A percentile compares a stretch with the other conserved stretches of the same genome.
Evolutionary conservation across 2,329 filamentous ascomycete species (phyloP).

Genomic region (Didymella keratinophila): DNA sequence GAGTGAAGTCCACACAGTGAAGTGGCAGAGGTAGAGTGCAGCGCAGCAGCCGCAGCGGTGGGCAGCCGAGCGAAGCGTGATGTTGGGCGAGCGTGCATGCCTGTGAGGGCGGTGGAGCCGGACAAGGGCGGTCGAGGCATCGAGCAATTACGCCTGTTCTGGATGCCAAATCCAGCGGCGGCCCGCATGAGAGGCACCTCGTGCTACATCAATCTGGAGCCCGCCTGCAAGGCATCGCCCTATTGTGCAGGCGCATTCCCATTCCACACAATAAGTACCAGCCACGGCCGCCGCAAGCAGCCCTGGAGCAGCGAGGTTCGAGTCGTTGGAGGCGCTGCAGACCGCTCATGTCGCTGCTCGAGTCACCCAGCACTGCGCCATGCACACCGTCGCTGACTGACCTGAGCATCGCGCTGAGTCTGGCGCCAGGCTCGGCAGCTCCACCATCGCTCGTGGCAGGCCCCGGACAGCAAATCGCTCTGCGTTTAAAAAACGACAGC

Average conservation of each 20-base stretch:
- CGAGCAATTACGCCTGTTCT: slow-evolving; percentile 33
- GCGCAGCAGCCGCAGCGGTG: slow-evolving; percentile 10
- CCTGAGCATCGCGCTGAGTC: slow-evolving; percentile 33
- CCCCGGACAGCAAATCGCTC: slow-evolving; percentile 38
- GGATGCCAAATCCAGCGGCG: slow-evolving; percentile 27
- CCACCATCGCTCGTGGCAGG: slow-evolving; percentile 41
- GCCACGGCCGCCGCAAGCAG: slow-evolving; percentile 18
- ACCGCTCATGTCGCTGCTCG: slow-evolving; percentile 19
- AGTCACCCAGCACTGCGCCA: slow-evolving; percentile 26
- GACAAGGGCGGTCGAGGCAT: slow-evolving; percentile 49
- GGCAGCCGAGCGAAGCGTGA: slow-evolving; percentile 27
- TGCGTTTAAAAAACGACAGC: slow-evolving; percentile 45
- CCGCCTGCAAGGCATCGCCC: slow-evolving; percentile 43
- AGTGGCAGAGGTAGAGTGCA: not conserved
- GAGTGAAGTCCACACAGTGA: not conserved
- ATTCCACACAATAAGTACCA: slow-evolving; percentile 30
- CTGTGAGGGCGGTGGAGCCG: slow-evolving; percentile 42
- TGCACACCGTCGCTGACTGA: slow-evolving; percentile 36
- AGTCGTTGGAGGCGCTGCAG: not conserved
- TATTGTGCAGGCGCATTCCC: slow-evolving; percentile 25
- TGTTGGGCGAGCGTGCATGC: slow-evolving; percentile 47
- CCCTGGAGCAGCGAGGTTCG: slow-evolving; percentile 2
- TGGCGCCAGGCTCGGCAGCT: slow-evolving; percentile 37
- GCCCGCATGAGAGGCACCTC: slow-evolving; percentile 42
- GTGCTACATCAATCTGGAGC: slow-evolving; percentile 37